These are phyloP conservation scores for Sporothrix luriei DNA, from an alignment of 2,329 filamentous ascomycete genomes.

Conservation along the genomic window DNA sequence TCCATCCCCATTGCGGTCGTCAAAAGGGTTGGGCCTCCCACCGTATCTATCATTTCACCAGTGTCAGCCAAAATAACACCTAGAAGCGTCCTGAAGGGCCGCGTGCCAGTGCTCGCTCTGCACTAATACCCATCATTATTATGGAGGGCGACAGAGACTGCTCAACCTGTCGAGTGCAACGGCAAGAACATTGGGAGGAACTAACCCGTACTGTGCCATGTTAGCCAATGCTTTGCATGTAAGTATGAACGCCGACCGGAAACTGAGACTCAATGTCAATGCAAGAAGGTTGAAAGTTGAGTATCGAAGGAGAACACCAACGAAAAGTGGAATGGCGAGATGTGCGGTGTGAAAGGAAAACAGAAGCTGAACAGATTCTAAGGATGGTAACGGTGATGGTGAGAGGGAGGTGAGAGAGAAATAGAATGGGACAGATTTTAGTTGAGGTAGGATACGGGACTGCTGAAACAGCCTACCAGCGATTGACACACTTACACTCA, in stretches of 20 bases:
- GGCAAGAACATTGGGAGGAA: slow-evolving; percentile 34
- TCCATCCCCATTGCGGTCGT: slow-evolving; percentile 52
- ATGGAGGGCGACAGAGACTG: too few species aligned
- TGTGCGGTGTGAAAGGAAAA: not conserved
- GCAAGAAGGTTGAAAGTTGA: not conserved
- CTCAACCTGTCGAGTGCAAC: not conserved
- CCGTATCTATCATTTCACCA: slow-evolving; percentile 52
- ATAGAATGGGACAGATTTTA: not conserved
- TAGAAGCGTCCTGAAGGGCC: not conserved
- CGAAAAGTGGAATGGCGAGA: not conserved
- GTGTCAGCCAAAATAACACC: slow-evolving; percentile 41
- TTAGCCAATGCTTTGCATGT: slow-evolving; percentile 41
- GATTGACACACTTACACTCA: slow-evolving; percentile 34
- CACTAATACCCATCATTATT: too few species aligned
- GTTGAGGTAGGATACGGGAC: slow-evolving; percentile 6
- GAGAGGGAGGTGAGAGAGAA: slow-evolving; percentile 4
- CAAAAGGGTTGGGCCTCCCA: slow-evolving; percentile 60
- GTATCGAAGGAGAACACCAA: not conserved
- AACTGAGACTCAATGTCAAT: not conserved
- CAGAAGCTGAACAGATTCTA: not conserved
- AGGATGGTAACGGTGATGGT: not conserved
- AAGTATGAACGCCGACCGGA: too few species aligned
- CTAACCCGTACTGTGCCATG: slow-evolving; percentile 60
- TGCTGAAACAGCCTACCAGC: slow-evolving; percentile 27
- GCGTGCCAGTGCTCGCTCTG: not conserved